Conservation (phyloP, 2,329 filamentous ascomycete species). For the Tolypocladium nubicola region DNA sequence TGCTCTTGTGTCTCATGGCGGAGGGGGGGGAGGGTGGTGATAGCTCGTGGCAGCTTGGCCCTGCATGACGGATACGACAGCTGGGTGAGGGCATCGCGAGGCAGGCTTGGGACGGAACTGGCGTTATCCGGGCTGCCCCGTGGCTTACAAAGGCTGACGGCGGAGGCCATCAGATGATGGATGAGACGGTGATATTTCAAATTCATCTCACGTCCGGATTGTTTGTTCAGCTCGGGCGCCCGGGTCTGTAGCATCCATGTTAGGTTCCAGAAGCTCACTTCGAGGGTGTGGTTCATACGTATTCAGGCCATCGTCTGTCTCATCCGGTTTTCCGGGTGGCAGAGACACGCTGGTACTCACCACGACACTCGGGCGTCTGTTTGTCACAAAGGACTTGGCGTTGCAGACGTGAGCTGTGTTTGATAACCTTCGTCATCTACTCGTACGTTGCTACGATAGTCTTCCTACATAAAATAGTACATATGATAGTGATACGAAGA, state of each 20-base stretch:
- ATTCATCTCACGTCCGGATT: background rate
- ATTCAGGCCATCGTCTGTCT: background rate
- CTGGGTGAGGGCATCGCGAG: background rate
- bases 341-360: no score
- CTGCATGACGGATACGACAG: background rate
- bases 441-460: no score
- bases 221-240: background rate
- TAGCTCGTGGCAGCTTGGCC: background rate
- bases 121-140: background rate
- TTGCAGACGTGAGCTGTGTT: no score
- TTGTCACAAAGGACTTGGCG: no score
- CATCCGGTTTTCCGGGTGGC: no score
- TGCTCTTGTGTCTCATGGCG: background rate
- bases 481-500: no score
- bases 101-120: background rate
- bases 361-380: no score
- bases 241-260: background rate
- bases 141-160: background rate
- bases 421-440: no score
- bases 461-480: no score
- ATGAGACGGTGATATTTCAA: background rate
- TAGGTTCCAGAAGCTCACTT: background rate
- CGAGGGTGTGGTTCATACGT: no score
- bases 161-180: background rate
- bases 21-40: background rate